A percentile compares a stretch with the other conserved stretches of the same genome.
Evolutionary conservation across 1,139 yeast genomes (phyloP).

Genomic region (Yamadazyma aaseri): DNA sequence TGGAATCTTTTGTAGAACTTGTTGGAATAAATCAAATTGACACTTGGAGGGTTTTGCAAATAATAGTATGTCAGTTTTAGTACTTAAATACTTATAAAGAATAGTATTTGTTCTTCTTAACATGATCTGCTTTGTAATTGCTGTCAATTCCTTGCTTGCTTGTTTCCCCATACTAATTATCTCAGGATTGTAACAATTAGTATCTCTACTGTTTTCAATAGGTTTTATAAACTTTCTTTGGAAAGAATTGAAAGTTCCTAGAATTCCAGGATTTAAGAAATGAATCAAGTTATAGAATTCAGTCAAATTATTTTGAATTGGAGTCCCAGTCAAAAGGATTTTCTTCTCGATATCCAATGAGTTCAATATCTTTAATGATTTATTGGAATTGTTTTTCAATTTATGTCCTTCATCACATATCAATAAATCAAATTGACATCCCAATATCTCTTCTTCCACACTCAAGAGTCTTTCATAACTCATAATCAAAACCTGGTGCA

Average conservation of each 20-base stretch:
- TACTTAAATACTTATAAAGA: slow-evolving; percentile 65
- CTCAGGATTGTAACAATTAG: slow-evolving; percentile 56
- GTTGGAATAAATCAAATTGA: slow-evolving; percentile 57
- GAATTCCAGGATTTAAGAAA: slow-evolving; percentile 78
- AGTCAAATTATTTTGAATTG: slow-evolving; percentile 85
- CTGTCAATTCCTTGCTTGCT: slow-evolving; percentile 60
- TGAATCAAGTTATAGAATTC: slow-evolving; percentile 83
- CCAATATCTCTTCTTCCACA: slow-evolving; percentile 52
- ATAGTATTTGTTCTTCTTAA: slow-evolving; percentile 72
- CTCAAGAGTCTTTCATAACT: slow-evolving; percentile 82
- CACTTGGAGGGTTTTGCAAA: slow-evolving; percentile 72
- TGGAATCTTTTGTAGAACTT: slow-evolving; percentile 28
- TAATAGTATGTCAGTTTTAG: slow-evolving; percentile 74
- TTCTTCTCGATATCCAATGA: slow-evolving; percentile 55
- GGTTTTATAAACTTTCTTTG: slow-evolving; percentile 70
- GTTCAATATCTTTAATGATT: slow-evolving; percentile 63
- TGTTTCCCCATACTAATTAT: slow-evolving; percentile 57
- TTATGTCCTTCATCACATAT: slow-evolving; percentile 97
- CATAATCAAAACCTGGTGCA: slow-evolving; percentile 78
- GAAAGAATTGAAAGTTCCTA: slow-evolving; percentile 65
- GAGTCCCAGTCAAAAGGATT: slow-evolving; percentile 84
- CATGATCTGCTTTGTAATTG: slow-evolving; percentile 63
- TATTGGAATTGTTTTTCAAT: slow-evolving; percentile 67
- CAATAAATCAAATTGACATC: slow-evolving; percentile 62
- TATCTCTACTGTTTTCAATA: slow-evolving; percentile 70